Conservation (phyloP, 768 basidiomycete genomes). For the Scleroderma citrinum region DNA sequence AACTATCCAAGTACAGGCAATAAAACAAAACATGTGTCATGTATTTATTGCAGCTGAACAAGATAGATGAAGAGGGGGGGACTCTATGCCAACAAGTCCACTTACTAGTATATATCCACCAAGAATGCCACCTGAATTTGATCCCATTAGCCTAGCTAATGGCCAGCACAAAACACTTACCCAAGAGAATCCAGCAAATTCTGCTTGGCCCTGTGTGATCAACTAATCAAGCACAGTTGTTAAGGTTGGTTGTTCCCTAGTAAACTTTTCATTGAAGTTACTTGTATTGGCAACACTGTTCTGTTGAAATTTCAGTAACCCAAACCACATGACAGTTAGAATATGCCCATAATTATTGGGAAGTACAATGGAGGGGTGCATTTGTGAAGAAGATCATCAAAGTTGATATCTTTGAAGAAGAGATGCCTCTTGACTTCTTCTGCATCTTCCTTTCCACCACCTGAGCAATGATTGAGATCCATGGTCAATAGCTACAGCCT, state of each 20-base stretch:
- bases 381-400: conserved; percentile 95
- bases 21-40: conserved; percentile 20
- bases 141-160: background rate
- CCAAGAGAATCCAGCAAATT: conserved; percentile 98
- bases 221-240: conserved; percentile 96
- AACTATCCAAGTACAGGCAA: no score
- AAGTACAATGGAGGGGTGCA: conserved; percentile 96
- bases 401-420: conserved; percentile 98
- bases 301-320: conserved; percentile 31
- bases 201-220: conserved; percentile 83
- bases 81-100: conserved; percentile 25
- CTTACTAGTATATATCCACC: conserved; percentile 56
- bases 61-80: no score
- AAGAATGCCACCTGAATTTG: conserved; percentile 37
- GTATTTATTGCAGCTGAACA: conserved; percentile 31
- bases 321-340: conserved; percentile 6
- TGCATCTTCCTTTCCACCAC: no score
- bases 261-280: conserved; percentile 97
- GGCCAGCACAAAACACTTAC: conserved; percentile 35
- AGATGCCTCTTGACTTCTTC: no score
- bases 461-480: conserved; percentile 85
- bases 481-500: conserved; percentile 74
- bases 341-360: conserved; percentile 77
- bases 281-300: conserved; percentile 83
- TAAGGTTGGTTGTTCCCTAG: no score